Percentiles rank a stretch among this genome's conserved stretches.
These are phyloP conservation scores for Teratosphaeria destructans DNA, from an alignment of 2,329 filamentous ascomycete species.

Conservation along the genomic window DNA sequence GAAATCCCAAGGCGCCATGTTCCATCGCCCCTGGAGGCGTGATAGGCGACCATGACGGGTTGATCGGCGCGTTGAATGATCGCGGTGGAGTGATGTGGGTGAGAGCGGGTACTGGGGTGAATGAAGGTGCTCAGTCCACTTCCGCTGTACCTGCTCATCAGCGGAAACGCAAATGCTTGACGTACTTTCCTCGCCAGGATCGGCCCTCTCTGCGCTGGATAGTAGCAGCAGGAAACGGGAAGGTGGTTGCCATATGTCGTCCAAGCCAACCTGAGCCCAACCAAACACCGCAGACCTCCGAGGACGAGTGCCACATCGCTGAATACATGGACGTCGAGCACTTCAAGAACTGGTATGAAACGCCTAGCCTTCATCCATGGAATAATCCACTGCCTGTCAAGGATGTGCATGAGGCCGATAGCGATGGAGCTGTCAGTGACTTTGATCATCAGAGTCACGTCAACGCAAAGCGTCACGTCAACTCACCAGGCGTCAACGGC, in stretches of 20 bases:
- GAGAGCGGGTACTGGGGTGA: not conserved
- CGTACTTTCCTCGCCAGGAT: not conserved
- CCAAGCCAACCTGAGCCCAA: not conserved
- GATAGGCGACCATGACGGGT: slow-evolving; percentile 23
- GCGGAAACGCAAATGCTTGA: not conserved
- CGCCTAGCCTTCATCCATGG: slow-evolving; percentile 14
- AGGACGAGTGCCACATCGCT: slow-evolving; percentile 16
- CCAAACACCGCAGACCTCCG: slow-evolving; percentile 11
- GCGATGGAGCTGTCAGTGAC: too few species aligned
- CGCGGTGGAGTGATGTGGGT: slow-evolving; percentile 9
- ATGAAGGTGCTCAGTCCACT: not conserved
- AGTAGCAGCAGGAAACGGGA: not conserved
- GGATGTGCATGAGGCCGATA: too few species aligned
- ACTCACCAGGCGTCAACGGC: too few species aligned
- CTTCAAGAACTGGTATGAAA: slow-evolving; percentile 19
- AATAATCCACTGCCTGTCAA: too few species aligned
- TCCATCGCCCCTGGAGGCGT: not conserved
- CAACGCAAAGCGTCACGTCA: too few species aligned
- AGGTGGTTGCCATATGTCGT: not conserved
- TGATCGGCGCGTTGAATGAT: slow-evolving; percentile 17
- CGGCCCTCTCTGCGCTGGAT: not conserved
- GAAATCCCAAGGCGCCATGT: not conserved
- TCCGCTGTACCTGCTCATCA: not conserved
- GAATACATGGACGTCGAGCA: slow-evolving; percentile 18
- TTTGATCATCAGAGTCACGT: too few species aligned